phyloP scores from a whole-genome alignment of 106 monocot species.

The Dendrobium huoshanense region DNA sequence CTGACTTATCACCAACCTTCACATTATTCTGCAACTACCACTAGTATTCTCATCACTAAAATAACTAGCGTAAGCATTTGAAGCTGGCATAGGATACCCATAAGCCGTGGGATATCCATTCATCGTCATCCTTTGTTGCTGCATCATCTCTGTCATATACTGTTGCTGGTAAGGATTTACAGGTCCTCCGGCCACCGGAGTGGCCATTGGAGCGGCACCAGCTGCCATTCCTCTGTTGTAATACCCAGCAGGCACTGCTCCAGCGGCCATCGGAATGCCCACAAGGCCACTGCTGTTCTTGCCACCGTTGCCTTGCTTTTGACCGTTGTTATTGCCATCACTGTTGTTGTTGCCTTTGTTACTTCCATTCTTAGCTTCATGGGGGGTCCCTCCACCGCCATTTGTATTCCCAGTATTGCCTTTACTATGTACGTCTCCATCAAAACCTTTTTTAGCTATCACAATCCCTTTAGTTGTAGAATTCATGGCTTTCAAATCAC shows the following conservation, averaged over 20 bases:
- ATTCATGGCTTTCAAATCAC: neutral
- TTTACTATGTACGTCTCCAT: too few species aligned
- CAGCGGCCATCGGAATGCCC: neutral
- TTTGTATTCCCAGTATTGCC: too few species aligned
- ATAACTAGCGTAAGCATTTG: neutral
- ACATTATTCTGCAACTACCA: neutral
- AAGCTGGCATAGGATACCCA: neutral
- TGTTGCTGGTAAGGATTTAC: neutral
- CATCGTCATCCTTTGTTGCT: neutral
- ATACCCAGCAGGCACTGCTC: neutral
- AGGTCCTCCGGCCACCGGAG: neutral
- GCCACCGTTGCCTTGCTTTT: neutral
- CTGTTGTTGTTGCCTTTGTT: neutral
- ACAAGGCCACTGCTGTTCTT: neutral
- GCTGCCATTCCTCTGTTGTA: neutral
- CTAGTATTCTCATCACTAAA: neutral
- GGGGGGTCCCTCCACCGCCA: too few species aligned
- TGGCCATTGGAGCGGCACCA: neutral
- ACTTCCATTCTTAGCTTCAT: too few species aligned
- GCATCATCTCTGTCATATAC: neutral
- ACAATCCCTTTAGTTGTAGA: neutral
- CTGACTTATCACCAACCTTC: neutral
- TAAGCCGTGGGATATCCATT: neutral
- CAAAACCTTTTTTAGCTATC: neutral
- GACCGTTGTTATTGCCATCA: neutral